phyloP scores from a whole-genome alignment of 192 early-diverging fungal species.

The Pecoramyces ruminantium region DNA sequence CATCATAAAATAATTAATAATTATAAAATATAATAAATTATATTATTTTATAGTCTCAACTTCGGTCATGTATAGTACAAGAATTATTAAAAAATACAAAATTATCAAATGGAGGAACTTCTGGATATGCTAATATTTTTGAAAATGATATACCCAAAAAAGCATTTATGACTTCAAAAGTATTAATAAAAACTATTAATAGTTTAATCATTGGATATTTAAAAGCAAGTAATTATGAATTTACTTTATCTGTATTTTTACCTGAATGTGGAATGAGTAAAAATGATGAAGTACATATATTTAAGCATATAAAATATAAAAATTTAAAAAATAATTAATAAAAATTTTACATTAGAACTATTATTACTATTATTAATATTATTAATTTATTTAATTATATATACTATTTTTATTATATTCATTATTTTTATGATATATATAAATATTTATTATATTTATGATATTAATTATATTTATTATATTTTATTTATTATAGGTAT shows the following conservation, averaged over 20 bases:
- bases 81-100: constrained; percentile 11
- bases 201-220: constrained; percentile 26
- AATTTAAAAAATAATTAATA: too few relatives aligned
- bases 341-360: too few relatives aligned
- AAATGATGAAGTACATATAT: constrained; percentile 5
- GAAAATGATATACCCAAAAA: not conserved
- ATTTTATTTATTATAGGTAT: not conserved
- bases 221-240: constrained; percentile 14
- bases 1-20: too few relatives aligned
- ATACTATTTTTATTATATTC: too few relatives aligned
- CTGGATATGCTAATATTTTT: not conserved
- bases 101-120: not conserved
- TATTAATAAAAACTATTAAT: constrained; percentile 15
- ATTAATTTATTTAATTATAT: too few relatives aligned
- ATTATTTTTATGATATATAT: too few relatives aligned
- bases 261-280: constrained; percentile 20
- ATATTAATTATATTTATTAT: too few relatives aligned
- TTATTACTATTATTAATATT: too few relatives aligned
- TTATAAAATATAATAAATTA: too few relatives aligned
- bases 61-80: constrained; percentile 17
- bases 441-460: too few relatives aligned
- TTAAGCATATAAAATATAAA: too few relatives aligned
- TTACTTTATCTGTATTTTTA: constrained; percentile 31
- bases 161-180: not conserved
- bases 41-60: constrained; percentile 17